phyloP scores from a whole-genome alignment of 768 basidiomycete species.

The Serendipita sp. region DNA sequence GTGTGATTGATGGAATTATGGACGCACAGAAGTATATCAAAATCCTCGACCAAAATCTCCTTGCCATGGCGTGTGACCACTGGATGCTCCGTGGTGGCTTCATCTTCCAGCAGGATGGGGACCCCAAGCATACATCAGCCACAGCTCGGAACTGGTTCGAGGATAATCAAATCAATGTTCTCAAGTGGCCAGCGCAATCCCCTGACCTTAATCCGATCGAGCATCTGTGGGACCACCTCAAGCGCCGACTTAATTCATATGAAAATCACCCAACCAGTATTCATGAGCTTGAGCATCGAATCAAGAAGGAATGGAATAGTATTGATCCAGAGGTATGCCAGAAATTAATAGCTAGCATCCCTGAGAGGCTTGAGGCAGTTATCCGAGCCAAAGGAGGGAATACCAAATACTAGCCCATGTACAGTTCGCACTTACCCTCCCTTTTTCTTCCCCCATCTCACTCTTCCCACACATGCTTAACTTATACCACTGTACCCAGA shows the following conservation, averaged over 20 bases:
- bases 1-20: conserved; percentile 6
- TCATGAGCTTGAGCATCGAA: too few relatives aligned
- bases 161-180: conserved; percentile 15
- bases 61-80: not conserved
- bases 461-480: too few relatives aligned
- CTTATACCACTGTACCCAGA: too few relatives aligned
- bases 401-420: too few relatives aligned
- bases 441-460: too few relatives aligned
- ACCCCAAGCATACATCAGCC: conserved; percentile 14
- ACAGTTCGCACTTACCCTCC: too few relatives aligned
- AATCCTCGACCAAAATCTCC: conserved; percentile 4
- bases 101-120: conserved; percentile 10
- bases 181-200: conserved; percentile 21
- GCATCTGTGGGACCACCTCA: conserved; percentile 20
- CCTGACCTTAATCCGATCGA: conserved; percentile 24
- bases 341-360: too few relatives aligned
- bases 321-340: too few relatives aligned
- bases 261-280: too few relatives aligned
- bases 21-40: not conserved
- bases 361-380: too few relatives aligned
- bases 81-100: not conserved
- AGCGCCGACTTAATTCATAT: conserved; percentile 10
- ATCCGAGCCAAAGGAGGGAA: too few relatives aligned
- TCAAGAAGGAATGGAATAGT: too few relatives aligned
- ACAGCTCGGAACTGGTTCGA: conserved; percentile 18